Evolutionary conservation across 2,329 filamentous ascomycete species (phyloP).

Genomic region (Diaporthe aspalathi): DNA sequence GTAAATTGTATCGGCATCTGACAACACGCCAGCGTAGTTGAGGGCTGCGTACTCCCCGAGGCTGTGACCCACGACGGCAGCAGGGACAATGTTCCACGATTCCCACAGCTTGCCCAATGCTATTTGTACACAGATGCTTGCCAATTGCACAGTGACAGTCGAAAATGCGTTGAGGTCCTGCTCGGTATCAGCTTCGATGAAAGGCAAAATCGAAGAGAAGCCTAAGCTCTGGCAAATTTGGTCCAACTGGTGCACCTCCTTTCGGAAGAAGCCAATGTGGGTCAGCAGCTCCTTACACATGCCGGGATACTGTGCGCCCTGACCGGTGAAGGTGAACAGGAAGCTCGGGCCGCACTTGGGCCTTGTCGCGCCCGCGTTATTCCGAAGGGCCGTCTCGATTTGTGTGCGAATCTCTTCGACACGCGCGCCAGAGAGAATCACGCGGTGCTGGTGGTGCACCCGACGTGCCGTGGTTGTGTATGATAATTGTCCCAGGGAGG

Average conservation of each 20-base stretch:
- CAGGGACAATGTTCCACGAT: slow-evolving; percentile 65
- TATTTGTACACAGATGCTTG: slow-evolving; percentile 66
- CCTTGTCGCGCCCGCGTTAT: slow-evolving; percentile 54
- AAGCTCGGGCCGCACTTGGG: slow-evolving; percentile 56
- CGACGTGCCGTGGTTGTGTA: slow-evolving; percentile 77
- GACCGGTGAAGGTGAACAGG: slow-evolving; percentile 66
- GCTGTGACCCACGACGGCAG: slow-evolving; percentile 58
- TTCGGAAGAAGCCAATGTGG: slow-evolving; percentile 48
- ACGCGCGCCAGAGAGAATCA: slow-evolving; percentile 58
- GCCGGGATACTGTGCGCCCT: slow-evolving; percentile 64
- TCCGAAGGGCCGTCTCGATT: slow-evolving; percentile 52
- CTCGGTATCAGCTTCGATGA: slow-evolving; percentile 56
- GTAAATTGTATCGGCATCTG: slow-evolving; percentile 76
- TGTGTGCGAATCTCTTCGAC: slow-evolving; percentile 53
- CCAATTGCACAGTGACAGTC: slow-evolving; percentile 64
- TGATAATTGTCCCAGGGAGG: slow-evolving; percentile 65
- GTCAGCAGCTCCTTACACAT: slow-evolving; percentile 58
- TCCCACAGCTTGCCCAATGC: slow-evolving; percentile 66
- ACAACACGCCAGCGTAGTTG: slow-evolving; percentile 77
- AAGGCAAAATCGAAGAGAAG: slow-evolving; percentile 66
- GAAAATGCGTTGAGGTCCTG: slow-evolving; percentile 57
- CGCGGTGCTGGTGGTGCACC: slow-evolving; percentile 68
- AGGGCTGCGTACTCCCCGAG: slow-evolving; percentile 62
- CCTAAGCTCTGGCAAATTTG: slow-evolving; percentile 59
- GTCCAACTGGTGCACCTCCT: slow-evolving; percentile 62